Percentiles rank a stretch among this genome's conserved stretches.
phyloP scores from a whole-genome alignment of 2,329 filamentous ascomycete genomes.

The Colletotrichum graminicola region DNA sequence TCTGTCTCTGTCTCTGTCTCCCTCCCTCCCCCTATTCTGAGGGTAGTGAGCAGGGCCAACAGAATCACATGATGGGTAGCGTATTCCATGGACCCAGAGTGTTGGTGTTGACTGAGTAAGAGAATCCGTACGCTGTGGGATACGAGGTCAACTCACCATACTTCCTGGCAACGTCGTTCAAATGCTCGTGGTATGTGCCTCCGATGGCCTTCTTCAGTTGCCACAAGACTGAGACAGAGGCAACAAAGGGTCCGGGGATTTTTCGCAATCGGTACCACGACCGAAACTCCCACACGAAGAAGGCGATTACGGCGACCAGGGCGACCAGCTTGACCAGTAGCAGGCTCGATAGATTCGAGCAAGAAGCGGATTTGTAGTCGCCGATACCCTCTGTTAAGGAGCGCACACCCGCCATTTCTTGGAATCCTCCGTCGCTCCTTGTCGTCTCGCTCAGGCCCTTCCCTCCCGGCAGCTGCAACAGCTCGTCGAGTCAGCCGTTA shows the following conservation, averaged over 20 bases:
- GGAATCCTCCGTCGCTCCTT: background rate
- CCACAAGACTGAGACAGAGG: constrained; percentile 47
- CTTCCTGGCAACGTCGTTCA: constrained; percentile 46
- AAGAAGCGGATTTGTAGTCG: background rate
- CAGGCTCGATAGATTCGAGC: background rate
- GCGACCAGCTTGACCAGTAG: constrained; percentile 8
- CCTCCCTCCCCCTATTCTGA: no score
- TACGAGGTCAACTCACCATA: constrained; percentile 6
- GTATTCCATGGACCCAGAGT: no score
- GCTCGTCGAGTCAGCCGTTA: background rate
- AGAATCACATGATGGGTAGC: background rate
- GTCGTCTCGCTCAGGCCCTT: no score
- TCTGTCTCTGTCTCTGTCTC: no score
- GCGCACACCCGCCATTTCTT: constrained; percentile 4
- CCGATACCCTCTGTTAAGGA: background rate
- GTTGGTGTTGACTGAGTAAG: no score
- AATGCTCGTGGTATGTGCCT: constrained; percentile 46
- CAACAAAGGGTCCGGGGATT: constrained; percentile 48
- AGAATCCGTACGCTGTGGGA: background rate
- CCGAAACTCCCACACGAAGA: constrained; percentile 40
- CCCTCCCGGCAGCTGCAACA: background rate
- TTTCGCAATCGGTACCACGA: constrained; percentile 49
- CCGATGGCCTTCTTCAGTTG: constrained; percentile 46
- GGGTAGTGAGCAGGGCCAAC: background rate
- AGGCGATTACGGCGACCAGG: background rate